Conservation (phyloP, 495 filamentous ascomycete species). For the Penicillium cataractarum region DNA sequence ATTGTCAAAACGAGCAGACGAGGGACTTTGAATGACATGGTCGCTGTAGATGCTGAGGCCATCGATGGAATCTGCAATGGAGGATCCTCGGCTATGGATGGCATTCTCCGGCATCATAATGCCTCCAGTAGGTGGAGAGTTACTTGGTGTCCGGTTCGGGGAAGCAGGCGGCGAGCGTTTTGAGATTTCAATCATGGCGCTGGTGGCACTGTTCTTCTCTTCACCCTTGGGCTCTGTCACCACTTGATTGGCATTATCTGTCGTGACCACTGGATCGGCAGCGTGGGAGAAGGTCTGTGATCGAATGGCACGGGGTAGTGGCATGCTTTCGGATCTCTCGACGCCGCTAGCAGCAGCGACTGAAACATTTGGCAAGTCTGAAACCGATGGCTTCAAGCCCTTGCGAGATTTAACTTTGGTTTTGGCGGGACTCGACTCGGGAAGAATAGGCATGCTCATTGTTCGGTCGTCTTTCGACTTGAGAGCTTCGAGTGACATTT, state of each 20-base stretch:
- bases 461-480: conserved; percentile 60
- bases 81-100: conserved; percentile 36
- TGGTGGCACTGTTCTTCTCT: conserved; percentile 60
- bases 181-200: conserved; percentile 67
- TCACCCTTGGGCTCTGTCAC: conserved; percentile 40
- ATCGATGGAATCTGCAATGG: conserved; percentile 39
- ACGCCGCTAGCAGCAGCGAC: conserved; percentile 44
- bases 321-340: conserved; percentile 38
- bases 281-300: conserved; percentile 67
- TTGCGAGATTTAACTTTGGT: conserved; percentile 42
- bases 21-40: conserved; percentile 27
- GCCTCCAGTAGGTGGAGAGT: conserved; percentile 52
- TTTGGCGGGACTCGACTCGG: conserved; percentile 31
- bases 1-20: conserved; percentile 31
- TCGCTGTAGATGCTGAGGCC: conserved; percentile 25
- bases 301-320: conserved; percentile 59
- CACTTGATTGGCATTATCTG: conserved; percentile 61
- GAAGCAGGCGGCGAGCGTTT: conserved; percentile 61
- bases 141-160: conserved; percentile 53
- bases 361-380: conserved; percentile 30
- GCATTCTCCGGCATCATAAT: conserved; percentile 30
- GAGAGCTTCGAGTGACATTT: conserved; percentile 33
- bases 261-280: conserved; percentile 64
- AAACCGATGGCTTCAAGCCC: conserved; percentile 29
- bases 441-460: conserved; percentile 56